phyloP scores from a whole-genome alignment of 2,329 filamentous ascomycete genomes.

The Thielaviopsis punctulata region DNA sequence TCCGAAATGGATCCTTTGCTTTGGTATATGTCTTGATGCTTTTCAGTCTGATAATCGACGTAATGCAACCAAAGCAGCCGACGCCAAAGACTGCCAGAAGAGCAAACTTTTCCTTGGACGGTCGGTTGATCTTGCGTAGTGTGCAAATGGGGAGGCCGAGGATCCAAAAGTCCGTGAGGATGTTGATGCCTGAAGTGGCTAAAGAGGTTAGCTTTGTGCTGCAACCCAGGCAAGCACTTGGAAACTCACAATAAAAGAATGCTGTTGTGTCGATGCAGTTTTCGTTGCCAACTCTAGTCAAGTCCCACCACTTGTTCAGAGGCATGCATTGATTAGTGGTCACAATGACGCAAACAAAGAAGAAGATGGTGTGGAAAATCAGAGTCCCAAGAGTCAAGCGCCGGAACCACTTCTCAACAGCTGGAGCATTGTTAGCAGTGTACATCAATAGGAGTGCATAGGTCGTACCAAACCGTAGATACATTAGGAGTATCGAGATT shows the following conservation, averaged over 20 bases:
- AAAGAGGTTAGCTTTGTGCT: background rate
- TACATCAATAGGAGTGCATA: background rate
- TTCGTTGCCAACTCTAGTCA: conserved; percentile 17
- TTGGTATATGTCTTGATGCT: conserved; percentile 23
- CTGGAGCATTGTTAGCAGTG: background rate
- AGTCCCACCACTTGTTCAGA: conserved; percentile 25
- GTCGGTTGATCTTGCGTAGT: conserved; percentile 28
- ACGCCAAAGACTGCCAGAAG: conserved; percentile 28
- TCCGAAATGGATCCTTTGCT: conserved; percentile 21
- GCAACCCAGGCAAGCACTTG: too few relatives aligned
- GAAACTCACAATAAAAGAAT: conserved; percentile 24
- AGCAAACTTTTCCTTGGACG: conserved; percentile 30
- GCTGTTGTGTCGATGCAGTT: conserved; percentile 24
- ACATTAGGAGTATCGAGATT: conserved; percentile 27
- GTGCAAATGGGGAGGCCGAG: conserved; percentile 27
- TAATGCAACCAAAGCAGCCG: conserved; percentile 21
- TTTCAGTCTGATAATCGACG: conserved; percentile 23
- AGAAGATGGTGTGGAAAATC: conserved; percentile 23
- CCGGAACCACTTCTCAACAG: conserved; percentile 11
- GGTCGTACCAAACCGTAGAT: conserved; percentile 25
- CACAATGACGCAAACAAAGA: conserved; percentile 22
- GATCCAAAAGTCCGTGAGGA: conserved; percentile 29
- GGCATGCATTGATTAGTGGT: conserved; percentile 26
- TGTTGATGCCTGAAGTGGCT: conserved; percentile 28
- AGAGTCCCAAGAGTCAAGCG: conserved; percentile 19